These are phyloP conservation scores for Solanum pinnatisectum DNA, from an alignment of 257 asterid species.

Conservation along the genomic window DNA sequence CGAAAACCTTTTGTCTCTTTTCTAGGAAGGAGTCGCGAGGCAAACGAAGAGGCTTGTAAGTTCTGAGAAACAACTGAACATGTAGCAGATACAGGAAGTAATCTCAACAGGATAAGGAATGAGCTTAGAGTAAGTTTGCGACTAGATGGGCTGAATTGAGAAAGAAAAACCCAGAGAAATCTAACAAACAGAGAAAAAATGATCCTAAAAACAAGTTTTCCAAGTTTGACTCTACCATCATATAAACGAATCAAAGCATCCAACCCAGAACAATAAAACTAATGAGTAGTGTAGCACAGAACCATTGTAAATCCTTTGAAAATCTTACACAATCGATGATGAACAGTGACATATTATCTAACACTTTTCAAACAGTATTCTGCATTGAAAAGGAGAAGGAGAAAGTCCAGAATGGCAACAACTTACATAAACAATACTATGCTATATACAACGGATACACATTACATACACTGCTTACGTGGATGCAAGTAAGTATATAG, in stretches of 20 bases:
- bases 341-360: neutral
- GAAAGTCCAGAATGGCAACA: neutral
- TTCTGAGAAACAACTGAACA: neutral
- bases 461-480: neutral
- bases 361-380: neutral
- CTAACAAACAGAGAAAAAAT: neutral
- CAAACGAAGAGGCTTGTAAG: neutral
- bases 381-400: neutral
- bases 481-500: neutral
- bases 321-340: neutral
- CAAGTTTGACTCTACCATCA: neutral
- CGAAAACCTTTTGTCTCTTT: neutral
- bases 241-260: neutral
- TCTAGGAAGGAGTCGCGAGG: neutral
- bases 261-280: neutral
- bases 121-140: neutral
- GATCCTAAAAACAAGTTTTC: neutral
- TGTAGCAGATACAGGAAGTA: neutral
- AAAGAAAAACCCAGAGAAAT: neutral
- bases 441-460: neutral
- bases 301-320: neutral
- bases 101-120: neutral
- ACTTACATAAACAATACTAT: neutral
- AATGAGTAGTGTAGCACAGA: neutral
- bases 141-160: neutral